Evolutionary conservation across 352 stramenopile species (phyloP).

Genomic region (Pythium diclinum): DNA sequence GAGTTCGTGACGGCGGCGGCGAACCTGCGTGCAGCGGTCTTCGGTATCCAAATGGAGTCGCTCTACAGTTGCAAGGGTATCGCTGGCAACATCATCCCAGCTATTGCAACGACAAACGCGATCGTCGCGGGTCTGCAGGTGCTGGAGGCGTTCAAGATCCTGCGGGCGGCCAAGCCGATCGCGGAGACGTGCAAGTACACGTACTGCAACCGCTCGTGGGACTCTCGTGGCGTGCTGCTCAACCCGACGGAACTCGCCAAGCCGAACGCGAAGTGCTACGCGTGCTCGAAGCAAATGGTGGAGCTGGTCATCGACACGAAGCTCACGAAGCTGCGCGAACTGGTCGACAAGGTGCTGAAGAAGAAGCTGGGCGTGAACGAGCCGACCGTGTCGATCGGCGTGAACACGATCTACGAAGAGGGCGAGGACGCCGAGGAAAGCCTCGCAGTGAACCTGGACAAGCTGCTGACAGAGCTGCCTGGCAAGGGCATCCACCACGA

Average conservation of each 20-base stretch:
- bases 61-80: slow-evolving; percentile 97
- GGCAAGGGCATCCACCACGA: slow-evolving; percentile 92
- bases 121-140: slow-evolving; percentile 97
- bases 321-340: slow-evolving; percentile 69
- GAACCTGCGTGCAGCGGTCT: slow-evolving; percentile 93
- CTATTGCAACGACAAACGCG: slow-evolving; percentile 99
- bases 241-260: slow-evolving; percentile 86
- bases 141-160: slow-evolving; percentile 80
- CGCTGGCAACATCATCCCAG: slow-evolving; percentile 99
- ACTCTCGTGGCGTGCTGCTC: slow-evolving; percentile 90
- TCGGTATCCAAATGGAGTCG: slow-evolving; percentile 78
- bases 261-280: slow-evolving; percentile 95
- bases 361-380: slow-evolving; percentile 89
- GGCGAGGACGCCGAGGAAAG: slow-evolving; percentile 89
- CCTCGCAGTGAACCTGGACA: slow-evolving; percentile 85
- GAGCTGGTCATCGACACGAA: slow-evolving; percentile 90
- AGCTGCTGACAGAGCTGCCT: slow-evolving; percentile 85
- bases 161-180: slow-evolving; percentile 61
- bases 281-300: slow-evolving; percentile 93
- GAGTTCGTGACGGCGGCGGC: slow-evolving; percentile 97
- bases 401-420: slow-evolving; percentile 94
- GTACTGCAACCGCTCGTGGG: slow-evolving; percentile 92
- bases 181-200: slow-evolving; percentile 89
- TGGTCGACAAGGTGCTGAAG: slow-evolving; percentile 84
- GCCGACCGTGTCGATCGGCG: slow-evolving; percentile 81